Evolutionary conservation across 345 rosid species (phyloP).

Genomic region (Salix caprea): DNA sequence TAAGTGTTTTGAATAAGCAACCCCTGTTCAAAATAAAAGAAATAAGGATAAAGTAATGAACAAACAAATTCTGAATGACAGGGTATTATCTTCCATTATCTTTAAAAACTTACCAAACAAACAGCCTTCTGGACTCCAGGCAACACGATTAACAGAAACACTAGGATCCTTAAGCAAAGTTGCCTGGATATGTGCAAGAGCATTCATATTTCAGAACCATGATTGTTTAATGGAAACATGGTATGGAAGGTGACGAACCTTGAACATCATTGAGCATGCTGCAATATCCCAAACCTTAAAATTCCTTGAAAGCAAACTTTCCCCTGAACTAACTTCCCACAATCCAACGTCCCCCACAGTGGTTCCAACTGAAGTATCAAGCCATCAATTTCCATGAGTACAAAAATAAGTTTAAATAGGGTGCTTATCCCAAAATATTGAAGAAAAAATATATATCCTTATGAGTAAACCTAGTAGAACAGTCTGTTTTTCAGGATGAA

Average conservation of each 20-base stretch:
- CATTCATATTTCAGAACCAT: constrained; percentile 7
- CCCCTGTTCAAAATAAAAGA: constrained; percentile 20
- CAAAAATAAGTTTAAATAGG: constrained; percentile 1
- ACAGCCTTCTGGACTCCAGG: constrained; percentile 55
- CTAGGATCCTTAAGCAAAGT: constrained; percentile 35
- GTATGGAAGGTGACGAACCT: constrained; percentile 35
- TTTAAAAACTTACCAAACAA: constrained; percentile 42
- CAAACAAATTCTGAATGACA: not conserved
- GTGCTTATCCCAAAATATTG: constrained; percentile 2
- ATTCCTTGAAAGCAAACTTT: constrained; percentile 42
- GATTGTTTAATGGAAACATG: not conserved
- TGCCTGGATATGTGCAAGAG: constrained; percentile 26
- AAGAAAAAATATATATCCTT: not conserved
- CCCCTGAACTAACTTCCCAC: constrained; percentile 62
- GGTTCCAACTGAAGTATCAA: constrained; percentile 55
- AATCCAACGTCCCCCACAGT: constrained; percentile 46
- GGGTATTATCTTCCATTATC: not conserved
- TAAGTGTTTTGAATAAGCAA: constrained; percentile 38
- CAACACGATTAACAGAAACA: constrained; percentile 38
- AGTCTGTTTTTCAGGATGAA: constrained; percentile 64
- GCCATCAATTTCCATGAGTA: constrained; percentile 8
- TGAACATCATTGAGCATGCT: constrained; percentile 42
- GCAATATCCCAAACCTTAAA: constrained; percentile 68
- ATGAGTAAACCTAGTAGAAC: constrained; percentile 57
- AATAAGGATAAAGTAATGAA: not conserved